phyloP scores from a whole-genome alignment of 495 filamentous ascomycete genomes.

The Clavariopsis aquatica region DNA sequence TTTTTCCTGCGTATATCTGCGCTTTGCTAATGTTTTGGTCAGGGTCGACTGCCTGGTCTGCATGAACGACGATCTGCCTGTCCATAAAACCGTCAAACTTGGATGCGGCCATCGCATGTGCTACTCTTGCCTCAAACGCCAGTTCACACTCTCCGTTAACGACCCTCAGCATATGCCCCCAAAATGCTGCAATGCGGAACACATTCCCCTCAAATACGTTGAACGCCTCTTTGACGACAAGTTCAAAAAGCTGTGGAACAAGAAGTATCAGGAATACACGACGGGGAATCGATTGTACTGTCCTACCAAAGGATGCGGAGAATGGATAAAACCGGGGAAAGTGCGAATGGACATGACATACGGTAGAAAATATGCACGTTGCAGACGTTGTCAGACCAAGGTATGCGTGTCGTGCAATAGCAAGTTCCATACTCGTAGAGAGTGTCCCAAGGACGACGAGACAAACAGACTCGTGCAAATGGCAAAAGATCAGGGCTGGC shows the following conservation, averaged over 20 bases:
- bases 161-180: constrained; percentile 82
- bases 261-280: constrained; percentile 71
- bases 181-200: constrained; percentile 68
- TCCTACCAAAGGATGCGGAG: constrained; percentile 66
- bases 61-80: constrained; percentile 60
- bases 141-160: constrained; percentile 70
- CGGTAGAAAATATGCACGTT: constrained; percentile 60
- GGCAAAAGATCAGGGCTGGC: constrained; percentile 72
- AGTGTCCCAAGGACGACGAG: constrained; percentile 73
- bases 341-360: constrained; percentile 55
- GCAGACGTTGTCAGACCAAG: constrained; percentile 67
- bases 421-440: constrained; percentile 65
- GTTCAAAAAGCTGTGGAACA: constrained; percentile 77
- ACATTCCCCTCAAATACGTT: constrained; percentile 74
- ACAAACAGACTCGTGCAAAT: constrained; percentile 64
- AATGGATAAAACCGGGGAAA: constrained; percentile 71
- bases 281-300: constrained; percentile 76
- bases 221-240: constrained; percentile 67
- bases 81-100: constrained; percentile 64
- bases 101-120: constrained; percentile 80
- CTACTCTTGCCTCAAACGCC: constrained; percentile 66
- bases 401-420: constrained; percentile 73
- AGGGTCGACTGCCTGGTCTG: constrained; percentile 72
- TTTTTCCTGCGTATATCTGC: too few species aligned
- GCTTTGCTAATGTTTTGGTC: constrained; percentile 6